phyloP scores from a whole-genome alignment of 805 yeast genomes.

The Wickerhamomyces queroliae region DNA sequence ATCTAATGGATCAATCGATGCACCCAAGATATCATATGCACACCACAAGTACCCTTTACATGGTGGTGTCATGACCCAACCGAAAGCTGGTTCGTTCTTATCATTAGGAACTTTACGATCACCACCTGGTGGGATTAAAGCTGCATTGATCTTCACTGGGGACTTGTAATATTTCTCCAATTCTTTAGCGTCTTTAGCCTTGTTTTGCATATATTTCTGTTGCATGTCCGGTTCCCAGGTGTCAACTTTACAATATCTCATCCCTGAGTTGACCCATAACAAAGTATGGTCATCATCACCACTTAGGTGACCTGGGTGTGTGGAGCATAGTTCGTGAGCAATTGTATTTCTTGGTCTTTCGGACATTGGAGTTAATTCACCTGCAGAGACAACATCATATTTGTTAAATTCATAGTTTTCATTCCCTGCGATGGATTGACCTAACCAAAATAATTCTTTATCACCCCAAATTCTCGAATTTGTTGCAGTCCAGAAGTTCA shows the following conservation, averaged over 20 bases:
- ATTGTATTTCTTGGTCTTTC: slow-evolving; percentile 5
- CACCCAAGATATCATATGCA: slow-evolving; percentile 51
- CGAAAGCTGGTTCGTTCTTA: slow-evolving; percentile 39
- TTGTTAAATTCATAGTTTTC: slow-evolving; percentile 21
- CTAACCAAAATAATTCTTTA: slow-evolving; percentile 68
- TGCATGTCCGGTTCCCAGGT: slow-evolving; percentile 26
- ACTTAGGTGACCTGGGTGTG: slow-evolving; percentile 51
- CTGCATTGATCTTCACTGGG: slow-evolving; percentile 38
- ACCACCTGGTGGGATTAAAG: slow-evolving; percentile 44
- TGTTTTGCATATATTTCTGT: slow-evolving; percentile 24
- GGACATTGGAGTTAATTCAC: slow-evolving; percentile 5
- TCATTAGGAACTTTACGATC: slow-evolving; percentile 21
- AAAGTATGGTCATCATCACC: slow-evolving; percentile 39
- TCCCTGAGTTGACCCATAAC: slow-evolving; percentile 56
- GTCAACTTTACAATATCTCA: slow-evolving; percentile 39
- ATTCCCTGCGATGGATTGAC: slow-evolving; percentile 35
- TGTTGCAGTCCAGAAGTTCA: slow-evolving; percentile 15
- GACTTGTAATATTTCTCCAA: slow-evolving; percentile 24
- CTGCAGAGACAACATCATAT: slow-evolving; percentile 12
- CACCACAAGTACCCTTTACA: slow-evolving; percentile 58
- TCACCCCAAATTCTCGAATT: slow-evolving; percentile 55
- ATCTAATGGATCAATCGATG: slow-evolving; percentile 16
- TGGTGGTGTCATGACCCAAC: slow-evolving; percentile 45
- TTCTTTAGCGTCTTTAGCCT: slow-evolving; percentile 3
- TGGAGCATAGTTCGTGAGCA: slow-evolving; percentile 42